A percentile compares a stretch with the other conserved stretches of the same genome.
These are phyloP conservation scores for Stipa capillata DNA, from an alignment of 176 grass and related monocot species.

Conservation along the genomic window DNA sequence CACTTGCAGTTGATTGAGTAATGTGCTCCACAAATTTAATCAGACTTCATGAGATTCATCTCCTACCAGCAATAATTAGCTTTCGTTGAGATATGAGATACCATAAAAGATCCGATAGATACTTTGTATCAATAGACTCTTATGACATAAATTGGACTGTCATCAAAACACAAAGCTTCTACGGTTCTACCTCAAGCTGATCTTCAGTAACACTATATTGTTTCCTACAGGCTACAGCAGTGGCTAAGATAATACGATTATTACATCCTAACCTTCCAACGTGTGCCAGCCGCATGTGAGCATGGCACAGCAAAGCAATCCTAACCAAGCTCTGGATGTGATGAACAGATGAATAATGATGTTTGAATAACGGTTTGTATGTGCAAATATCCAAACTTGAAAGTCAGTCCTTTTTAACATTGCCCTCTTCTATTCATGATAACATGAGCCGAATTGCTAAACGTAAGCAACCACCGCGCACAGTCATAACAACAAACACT, in stretches of 20 bases:
- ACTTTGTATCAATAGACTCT: background rate
- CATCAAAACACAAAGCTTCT: background rate
- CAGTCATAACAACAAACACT: conserved; percentile 13
- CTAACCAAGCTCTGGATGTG: background rate
- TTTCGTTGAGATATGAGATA: background rate
- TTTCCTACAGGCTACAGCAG: background rate
- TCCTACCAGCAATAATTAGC: background rate
- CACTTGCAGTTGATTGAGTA: background rate
- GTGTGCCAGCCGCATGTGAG: background rate
- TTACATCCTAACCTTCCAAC: background rate
- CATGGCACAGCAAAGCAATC: background rate
- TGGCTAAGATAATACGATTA: background rate
- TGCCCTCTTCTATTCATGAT: background rate
- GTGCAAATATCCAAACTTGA: background rate
- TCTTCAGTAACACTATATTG: background rate
- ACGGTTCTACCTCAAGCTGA: background rate
- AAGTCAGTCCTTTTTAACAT: too few species aligned
- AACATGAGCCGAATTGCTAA: background rate
- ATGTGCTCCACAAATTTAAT: conserved; percentile 8
- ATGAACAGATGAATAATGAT: too few species aligned
- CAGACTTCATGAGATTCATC: background rate
- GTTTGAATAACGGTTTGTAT: background rate
- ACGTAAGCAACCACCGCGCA: background rate
- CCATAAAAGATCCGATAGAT: background rate
- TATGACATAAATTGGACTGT: background rate